Percentiles rank a stretch among this genome's conserved stretches.
Conservation (phyloP, 1,139 yeast genomes). For the Suhomyces wounanorum region DNA sequence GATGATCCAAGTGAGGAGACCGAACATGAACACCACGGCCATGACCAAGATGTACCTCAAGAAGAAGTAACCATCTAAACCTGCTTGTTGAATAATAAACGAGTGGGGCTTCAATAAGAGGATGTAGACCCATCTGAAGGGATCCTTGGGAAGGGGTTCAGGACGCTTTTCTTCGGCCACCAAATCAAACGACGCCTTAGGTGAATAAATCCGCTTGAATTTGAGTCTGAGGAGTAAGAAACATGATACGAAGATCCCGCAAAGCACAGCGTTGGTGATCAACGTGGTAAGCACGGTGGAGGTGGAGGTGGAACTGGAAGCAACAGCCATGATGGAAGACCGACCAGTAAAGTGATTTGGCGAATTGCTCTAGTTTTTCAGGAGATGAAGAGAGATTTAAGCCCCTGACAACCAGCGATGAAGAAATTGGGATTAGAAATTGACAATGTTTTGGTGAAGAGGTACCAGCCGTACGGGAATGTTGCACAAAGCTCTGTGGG, state of each 20-base stretch:
- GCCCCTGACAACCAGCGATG: neutral
- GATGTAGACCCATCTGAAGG: slow-evolving; percentile 62
- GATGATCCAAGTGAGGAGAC: slow-evolving; percentile 51
- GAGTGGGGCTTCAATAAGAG: slow-evolving; percentile 62
- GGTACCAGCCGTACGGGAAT: slow-evolving; percentile 6
- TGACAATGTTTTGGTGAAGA: slow-evolving; percentile 4
- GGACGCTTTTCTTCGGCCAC: slow-evolving; percentile 64
- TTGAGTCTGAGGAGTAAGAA: slow-evolving; percentile 58
- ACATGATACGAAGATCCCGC: slow-evolving; percentile 52
- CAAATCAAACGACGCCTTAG: slow-evolving; percentile 59
- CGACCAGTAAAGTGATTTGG: neutral
- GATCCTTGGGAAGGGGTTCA: slow-evolving; percentile 61
- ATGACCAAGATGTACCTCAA: slow-evolving; percentile 56
- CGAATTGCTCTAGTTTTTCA: neutral
- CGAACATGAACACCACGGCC: slow-evolving; percentile 42
- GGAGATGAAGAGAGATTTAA: neutral
- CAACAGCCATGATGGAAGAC: slow-evolving; percentile 18
- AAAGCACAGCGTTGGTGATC: slow-evolving; percentile 55
- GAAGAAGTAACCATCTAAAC: slow-evolving; percentile 74
- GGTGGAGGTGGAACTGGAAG: slow-evolving; percentile 52
- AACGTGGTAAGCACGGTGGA: slow-evolving; percentile 66
- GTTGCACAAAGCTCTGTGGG: slow-evolving; percentile 2
- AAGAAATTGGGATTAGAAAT: neutral
- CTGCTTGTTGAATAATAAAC: slow-evolving; percentile 69
- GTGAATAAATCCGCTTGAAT: slow-evolving; percentile 65